Percentiles rank a stretch among this genome's conserved stretches.
phyloP scores from a whole-genome alignment of 352 stramenopile species.

The Pythium phragmiticola region DNA sequence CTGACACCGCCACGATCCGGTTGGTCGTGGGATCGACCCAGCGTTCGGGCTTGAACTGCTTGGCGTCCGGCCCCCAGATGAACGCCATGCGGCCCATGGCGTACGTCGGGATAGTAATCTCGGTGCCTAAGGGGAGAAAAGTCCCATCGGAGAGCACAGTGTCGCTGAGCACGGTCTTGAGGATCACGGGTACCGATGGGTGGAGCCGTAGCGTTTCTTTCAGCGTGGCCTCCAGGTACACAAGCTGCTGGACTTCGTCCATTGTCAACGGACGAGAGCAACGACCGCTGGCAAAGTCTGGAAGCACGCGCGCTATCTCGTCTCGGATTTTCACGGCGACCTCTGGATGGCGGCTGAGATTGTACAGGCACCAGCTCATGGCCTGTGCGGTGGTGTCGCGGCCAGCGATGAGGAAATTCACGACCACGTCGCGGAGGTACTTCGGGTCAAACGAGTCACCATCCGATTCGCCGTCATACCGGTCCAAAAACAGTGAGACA shows the following conservation, averaged over 20 bases:
- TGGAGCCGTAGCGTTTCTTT: conserved; percentile 43
- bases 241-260: conserved; percentile 42
- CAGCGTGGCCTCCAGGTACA: conserved; percentile 48
- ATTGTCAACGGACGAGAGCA: conserved; percentile 30
- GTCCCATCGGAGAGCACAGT: conserved; percentile 38
- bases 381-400: conserved; percentile 75
- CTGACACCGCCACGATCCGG: conserved; percentile 29
- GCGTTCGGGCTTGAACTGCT: conserved; percentile 36
- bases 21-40: conserved; percentile 26
- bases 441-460: conserved; percentile 34
- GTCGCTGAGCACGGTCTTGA: conserved; percentile 26
- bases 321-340: conserved; percentile 45
- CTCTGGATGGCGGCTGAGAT: conserved; percentile 45
- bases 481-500: conserved; percentile 53
- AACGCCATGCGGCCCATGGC: conserved; percentile 29
- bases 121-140: conserved; percentile 18
- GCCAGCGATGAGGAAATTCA: conserved; percentile 83
- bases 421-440: conserved; percentile 68
- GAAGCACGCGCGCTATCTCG: conserved; percentile 40
- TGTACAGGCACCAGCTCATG: conserved; percentile 74
- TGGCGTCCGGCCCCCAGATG: conserved; percentile 36
- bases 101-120: conserved; percentile 32
- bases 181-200: conserved; percentile 38
- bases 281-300: conserved; percentile 1
- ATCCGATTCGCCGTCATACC: conserved; percentile 16